Conservation (phyloP, 208 protist species). For the Leishmania guyanensis region DNA sequence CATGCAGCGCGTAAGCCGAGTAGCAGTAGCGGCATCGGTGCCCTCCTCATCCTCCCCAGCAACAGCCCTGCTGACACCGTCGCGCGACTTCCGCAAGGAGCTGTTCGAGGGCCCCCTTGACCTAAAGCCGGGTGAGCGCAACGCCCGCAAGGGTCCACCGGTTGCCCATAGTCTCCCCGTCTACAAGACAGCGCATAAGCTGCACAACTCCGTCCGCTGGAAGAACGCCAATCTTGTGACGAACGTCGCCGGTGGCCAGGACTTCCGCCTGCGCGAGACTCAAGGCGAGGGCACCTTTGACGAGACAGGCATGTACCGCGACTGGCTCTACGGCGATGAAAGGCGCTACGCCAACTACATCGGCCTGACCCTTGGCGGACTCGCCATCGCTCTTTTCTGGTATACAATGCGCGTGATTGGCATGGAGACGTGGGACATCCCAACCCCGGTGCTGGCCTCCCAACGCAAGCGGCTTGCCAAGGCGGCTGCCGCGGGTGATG, state of each 20-base stretch:
- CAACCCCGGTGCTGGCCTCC: constrained; percentile 72
- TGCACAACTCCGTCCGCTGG: constrained; percentile 82
- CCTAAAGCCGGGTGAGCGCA: constrained; percentile 72
- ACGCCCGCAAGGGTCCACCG: constrained; percentile 75
- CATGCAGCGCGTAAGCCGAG: constrained; percentile 9
- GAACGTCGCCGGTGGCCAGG: constrained; percentile 81
- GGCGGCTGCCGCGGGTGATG: constrained; percentile 5
- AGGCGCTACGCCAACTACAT: constrained; percentile 89
- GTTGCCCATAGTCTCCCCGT: constrained; percentile 86
- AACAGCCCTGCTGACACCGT: constrained; percentile 19
- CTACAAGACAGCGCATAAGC: constrained; percentile 88
- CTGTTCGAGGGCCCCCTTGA: constrained; percentile 87
- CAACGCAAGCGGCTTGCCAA: constrained; percentile 61
- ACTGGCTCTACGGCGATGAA: constrained; percentile 91
- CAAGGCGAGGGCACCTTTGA: constrained; percentile 85
- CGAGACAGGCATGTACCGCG: constrained; percentile 87
- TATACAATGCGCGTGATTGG: constrained; percentile 86
- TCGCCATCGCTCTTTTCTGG: constrained; percentile 74
- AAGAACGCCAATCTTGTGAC: constrained; percentile 87
- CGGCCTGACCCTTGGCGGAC: constrained; percentile 48
- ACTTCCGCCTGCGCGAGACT: constrained; percentile 83
- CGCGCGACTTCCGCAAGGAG: constrained; percentile 72
- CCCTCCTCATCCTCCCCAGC: background rate
- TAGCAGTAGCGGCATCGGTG: background rate
- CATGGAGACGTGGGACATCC: constrained; percentile 87